Evolutionary conservation across 2,329 filamentous ascomycete species (phyloP).

Genomic region (Aspergillus brunneoviolaceus): DNA sequence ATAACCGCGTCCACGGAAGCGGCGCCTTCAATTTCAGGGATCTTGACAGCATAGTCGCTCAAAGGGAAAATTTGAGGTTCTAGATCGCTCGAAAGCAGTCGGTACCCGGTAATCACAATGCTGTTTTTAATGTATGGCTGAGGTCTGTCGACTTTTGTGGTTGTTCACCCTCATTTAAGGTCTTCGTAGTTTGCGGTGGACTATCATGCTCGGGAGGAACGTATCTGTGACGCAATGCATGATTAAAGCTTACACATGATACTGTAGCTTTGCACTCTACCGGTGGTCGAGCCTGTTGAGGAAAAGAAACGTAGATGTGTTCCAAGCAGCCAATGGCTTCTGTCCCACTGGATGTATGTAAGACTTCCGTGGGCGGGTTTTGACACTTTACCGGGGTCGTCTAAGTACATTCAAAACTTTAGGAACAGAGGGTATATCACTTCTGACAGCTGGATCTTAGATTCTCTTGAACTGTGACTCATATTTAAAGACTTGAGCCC

Average conservation of each 20-base stretch:
- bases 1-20: constrained; percentile 1
- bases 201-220: not conserved
- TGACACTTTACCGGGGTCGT: no score
- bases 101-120: not conserved
- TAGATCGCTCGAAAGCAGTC: not conserved
- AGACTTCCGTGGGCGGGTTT: no score
- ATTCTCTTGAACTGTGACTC: no score
- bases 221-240: not conserved
- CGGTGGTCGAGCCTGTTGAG: not conserved
- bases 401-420: no score
- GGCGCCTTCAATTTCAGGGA: constrained; percentile 5
- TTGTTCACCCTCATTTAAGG: not conserved
- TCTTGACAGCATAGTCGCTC: constrained; percentile 14
- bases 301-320: not conserved
- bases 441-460: no score
- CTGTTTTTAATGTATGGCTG: not conserved
- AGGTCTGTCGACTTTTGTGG: not conserved
- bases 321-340: no score
- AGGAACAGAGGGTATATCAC: no score
- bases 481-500: no score
- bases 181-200: not conserved
- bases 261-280: not conserved
- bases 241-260: not conserved
- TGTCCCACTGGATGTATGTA: no score
- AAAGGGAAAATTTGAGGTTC: not conserved